These are phyloP conservation scores for Colletotrichum sp. DNA, from an alignment of 2,329 filamentous ascomycete species.

Conservation along the genomic window DNA sequence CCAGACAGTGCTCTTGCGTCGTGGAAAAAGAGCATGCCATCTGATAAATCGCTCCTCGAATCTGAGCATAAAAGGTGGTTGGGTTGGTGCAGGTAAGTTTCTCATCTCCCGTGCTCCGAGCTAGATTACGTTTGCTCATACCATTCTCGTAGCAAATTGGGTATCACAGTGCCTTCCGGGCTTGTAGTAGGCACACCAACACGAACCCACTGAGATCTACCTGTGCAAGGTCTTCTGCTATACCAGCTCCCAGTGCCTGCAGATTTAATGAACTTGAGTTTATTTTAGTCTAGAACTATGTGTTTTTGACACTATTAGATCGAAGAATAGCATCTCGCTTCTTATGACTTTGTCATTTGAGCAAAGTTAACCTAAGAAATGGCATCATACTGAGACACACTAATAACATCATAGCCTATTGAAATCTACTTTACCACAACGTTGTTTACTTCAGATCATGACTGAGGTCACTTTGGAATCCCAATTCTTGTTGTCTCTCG, in stretches of 20 bases:
- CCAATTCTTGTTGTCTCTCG: neutral
- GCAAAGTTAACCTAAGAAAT: neutral
- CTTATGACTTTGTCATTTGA: neutral
- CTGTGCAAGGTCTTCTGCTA: neutral
- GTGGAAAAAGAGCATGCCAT: neutral
- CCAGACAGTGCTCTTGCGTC: neutral
- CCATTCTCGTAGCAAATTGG: neutral
- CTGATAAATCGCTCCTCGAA: neutral
- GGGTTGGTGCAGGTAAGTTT: neutral
- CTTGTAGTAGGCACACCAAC: neutral
- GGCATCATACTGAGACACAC: neutral
- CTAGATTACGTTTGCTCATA: neutral
- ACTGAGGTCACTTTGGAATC: neutral
- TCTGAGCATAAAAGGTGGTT: neutral
- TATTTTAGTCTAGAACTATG: neutral
- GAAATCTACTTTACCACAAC: neutral
- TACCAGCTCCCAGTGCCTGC: neutral
- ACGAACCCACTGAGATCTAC: neutral
- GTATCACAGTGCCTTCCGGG: neutral
- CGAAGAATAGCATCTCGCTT: fast-evolving
- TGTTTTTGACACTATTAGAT: neutral
- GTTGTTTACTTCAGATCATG: fast-evolving
- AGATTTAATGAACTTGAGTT: neutral
- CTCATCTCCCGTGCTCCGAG: neutral
- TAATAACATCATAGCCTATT: neutral